These are phyloP conservation scores for Phalaenopsis aphrodite DNA, from an alignment of 106 monocot genomes.

Conservation along the genomic window DNA sequence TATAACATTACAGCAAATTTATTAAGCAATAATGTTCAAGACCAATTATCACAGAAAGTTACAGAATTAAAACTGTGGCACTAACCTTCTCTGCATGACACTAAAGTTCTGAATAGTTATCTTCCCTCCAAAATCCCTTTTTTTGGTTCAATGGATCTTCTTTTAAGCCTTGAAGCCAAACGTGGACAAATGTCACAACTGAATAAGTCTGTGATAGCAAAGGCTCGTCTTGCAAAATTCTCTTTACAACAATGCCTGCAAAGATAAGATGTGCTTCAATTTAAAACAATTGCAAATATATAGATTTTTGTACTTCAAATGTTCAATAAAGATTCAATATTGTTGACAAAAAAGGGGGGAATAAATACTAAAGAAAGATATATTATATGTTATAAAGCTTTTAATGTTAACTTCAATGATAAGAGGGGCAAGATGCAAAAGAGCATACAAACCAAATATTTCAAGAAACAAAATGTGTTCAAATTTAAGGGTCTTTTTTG, in stretches of 20 bases:
- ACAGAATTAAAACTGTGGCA: neutral
- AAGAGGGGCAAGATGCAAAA: too few relatives aligned
- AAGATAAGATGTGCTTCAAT: neutral
- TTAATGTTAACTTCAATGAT: too few relatives aligned
- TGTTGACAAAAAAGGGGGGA: too few relatives aligned
- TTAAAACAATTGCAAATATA: neutral
- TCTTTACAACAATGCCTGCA: neutral
- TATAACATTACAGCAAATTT: neutral
- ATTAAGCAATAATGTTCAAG: neutral
- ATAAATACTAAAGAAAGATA: too few relatives aligned
- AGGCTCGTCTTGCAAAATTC: neutral
- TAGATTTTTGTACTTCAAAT: neutral
- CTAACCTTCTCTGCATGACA: neutral
- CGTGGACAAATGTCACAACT: neutral
- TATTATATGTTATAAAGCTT: too few relatives aligned
- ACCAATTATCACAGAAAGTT: neutral
- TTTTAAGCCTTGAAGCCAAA: neutral
- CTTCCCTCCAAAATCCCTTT: neutral
- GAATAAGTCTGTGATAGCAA: neutral
- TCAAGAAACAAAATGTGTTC: too few relatives aligned
- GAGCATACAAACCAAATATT: too few relatives aligned
- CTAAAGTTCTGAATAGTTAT: neutral
- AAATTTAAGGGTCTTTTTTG: too few relatives aligned
- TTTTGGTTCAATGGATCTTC: neutral
- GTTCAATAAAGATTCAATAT: neutral